Base-by-base conservation (phyloP, 345 rosid genomes). In the Boechera divaricarpa region DNA sequence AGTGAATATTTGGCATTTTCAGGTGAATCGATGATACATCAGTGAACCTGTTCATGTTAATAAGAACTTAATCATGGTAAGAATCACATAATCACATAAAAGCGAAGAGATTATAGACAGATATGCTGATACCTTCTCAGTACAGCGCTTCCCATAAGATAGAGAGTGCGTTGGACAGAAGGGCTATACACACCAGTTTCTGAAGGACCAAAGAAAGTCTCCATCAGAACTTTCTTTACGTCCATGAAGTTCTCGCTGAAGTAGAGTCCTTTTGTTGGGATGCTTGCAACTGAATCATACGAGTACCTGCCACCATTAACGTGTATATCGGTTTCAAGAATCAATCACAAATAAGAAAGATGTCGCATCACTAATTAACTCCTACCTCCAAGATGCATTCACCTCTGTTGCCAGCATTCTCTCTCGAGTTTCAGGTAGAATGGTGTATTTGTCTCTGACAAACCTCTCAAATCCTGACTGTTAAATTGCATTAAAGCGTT, bases 401-500 rank as follows among this genome's bases (percentile, higher is more conserved):
- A 92, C 90, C 77, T 89, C 97, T 35, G 98, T 94, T 28, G 98
- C 98, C 53, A 94, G 75, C 78, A 92, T 86, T 83, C 98, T 83
- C 76, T 94, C 98, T 62, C 84, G 87, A 36, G 98, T 94, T 42
- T 94, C 98, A 38, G 98, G 98, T 55, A 94, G 82, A 84, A 81
- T 87, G 1, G 98, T 94, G 83, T 92, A 89, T 53, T 86, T 85
- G 74, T 94, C 98, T 86, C 89, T 86, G 42, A 94, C 79, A 83
- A 92, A 94, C 61, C 91, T 90, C 83, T 92, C 97, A 85, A 94
- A 94, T 31, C 98, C 98, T 49, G 98, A 92, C 98, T 94, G 92
- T 86, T 75, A 29, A 72, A 36, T 56, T 41, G 51, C 70, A 83
- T n/a, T 66, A 63, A 63, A 36, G 15, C n/a, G 35, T 33, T 11